Evolutionary conservation across 306 rosid genomes (phyloP).

Genomic region (Cicer pinnatifidum): DNA sequence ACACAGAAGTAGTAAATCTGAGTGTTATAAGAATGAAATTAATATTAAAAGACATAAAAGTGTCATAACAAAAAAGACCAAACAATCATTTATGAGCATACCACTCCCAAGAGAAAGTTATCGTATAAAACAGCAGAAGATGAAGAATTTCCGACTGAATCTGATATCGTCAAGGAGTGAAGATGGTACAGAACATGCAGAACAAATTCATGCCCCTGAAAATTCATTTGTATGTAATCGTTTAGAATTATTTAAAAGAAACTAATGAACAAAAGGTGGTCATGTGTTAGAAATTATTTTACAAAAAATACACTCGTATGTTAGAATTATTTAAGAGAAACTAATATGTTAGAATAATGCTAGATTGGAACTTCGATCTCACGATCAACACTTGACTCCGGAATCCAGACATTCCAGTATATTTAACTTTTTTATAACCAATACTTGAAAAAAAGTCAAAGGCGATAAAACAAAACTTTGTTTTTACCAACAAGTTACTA

Average conservation of each 20-base stretch:
- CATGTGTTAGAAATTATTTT: not conserved
- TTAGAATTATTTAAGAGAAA: conserved; percentile 4
- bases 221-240: conserved; percentile 39
- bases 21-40: conserved; percentile 39
- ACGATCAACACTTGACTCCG: conserved; percentile 26
- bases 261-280: conserved; percentile 6
- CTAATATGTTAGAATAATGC: not conserved
- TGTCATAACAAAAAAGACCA: conserved; percentile 29
- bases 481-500: conserved; percentile 4
- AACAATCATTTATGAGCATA: conserved; percentile 51
- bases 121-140: conserved; percentile 71
- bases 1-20: conserved; percentile 41
- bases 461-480: conserved; percentile 16
- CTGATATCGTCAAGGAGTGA: conserved; percentile 62
- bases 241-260: conserved; percentile 39
- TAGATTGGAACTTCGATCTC: not conserved
- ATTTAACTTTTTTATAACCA: not conserved
- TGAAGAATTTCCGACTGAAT: conserved; percentile 63
- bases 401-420: conserved; percentile 1
- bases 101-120: conserved; percentile 88
- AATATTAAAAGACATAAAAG: conserved; percentile 1
- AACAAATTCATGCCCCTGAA: conserved; percentile 95
- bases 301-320: not conserved
- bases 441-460: not conserved
- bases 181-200: conserved; percentile 87